Percentiles rank a stretch among this genome's conserved stretches.
Evolutionary conservation across 192 early-diverging fungal genomes (phyloP).

Genomic region (Backusella westeae): DNA sequence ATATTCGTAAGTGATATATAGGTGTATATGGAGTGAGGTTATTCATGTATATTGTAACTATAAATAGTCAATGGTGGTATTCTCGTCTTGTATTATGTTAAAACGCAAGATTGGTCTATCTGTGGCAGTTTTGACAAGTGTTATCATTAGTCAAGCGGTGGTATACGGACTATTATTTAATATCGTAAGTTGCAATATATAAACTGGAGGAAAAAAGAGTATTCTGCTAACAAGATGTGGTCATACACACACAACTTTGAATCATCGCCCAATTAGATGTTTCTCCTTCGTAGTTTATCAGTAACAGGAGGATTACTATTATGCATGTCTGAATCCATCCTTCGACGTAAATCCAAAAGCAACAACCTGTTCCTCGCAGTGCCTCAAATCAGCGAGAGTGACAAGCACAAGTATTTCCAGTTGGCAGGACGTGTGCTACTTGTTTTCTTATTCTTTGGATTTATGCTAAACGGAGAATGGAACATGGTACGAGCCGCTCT

Average conservation of each 20-base stretch:
- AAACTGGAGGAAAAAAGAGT: no score
- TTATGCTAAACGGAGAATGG: conserved; percentile 84
- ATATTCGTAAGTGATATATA: conserved; percentile 53
- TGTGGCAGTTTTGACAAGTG: conserved; percentile 72
- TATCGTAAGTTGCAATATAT: conserved; percentile 33
- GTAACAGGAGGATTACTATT: conserved; percentile 93
- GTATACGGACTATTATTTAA: conserved; percentile 94
- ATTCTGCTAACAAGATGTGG: no score
- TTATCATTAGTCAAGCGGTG: conserved; percentile 82
- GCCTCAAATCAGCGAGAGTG: conserved; percentile 76
- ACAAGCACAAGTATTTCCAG: conserved; percentile 85
- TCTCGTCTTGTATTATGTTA: conserved; percentile 78
- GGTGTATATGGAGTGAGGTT: background rate
- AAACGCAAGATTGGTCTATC: conserved; percentile 77
- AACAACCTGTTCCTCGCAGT: conserved; percentile 84
- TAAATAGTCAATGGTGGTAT: conserved; percentile 63
- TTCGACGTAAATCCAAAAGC: conserved; percentile 39
- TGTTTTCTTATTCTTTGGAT: conserved; percentile 88
- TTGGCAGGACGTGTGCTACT: conserved; percentile 88
- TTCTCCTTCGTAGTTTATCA: conserved; percentile 88
- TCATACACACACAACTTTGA: no score
- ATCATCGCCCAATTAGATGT: conserved; percentile 29
- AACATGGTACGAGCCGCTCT: conserved; percentile 63
- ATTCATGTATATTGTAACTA: background rate
- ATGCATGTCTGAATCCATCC: conserved; percentile 81